Evolutionary conservation across 345 rosid species (phyloP).

Genomic region (Microthlaspi erraticum): DNA sequence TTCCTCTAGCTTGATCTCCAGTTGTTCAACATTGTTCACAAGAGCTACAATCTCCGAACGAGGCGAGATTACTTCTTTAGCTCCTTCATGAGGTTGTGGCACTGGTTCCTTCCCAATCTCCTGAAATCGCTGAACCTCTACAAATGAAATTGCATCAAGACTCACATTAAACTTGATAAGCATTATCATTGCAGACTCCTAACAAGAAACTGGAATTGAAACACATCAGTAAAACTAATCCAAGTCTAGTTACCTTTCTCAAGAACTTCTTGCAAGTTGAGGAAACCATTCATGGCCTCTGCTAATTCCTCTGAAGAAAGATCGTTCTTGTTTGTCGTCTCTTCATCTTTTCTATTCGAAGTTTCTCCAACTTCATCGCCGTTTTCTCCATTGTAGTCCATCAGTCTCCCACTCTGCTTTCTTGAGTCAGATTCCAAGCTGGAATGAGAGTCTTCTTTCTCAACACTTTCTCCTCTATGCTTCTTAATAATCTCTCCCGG

Average conservation of each 20-base stretch:
- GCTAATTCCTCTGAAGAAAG: conserved; percentile 49
- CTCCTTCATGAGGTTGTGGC: conserved; percentile 34
- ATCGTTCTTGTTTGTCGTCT: conserved; percentile 46
- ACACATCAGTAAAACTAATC: not conserved
- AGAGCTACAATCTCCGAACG: conserved; percentile 44
- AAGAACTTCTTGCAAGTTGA: conserved; percentile 70
- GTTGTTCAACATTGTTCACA: conserved; percentile 50
- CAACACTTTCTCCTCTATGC: conserved; percentile 80
- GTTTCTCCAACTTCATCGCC: conserved; percentile 53
- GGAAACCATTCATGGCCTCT: conserved; percentile 56
- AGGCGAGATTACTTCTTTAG: conserved; percentile 47
- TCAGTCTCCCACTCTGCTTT: conserved; percentile 53
- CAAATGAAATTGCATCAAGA: conserved; percentile 31
- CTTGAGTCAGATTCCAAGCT: conserved; percentile 81
- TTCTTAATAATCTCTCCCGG: conserved; percentile 72
- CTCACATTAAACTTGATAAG: not conserved
- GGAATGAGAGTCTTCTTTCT: conserved; percentile 82
- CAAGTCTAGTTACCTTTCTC: conserved; percentile 53
- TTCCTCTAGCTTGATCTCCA: conserved; percentile 59
- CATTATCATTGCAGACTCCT: not conserved
- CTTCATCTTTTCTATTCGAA: conserved; percentile 47
- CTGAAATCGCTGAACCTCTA: conserved; percentile 61
- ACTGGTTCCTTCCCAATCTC: conserved; percentile 56
- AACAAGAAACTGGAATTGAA: not conserved
- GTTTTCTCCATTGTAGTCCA: conserved; percentile 59